Percentiles rank a stretch among this genome's conserved stretches.
These are phyloP conservation scores for Penicillium sp. DNA, from an alignment of 2,329 filamentous ascomycete species.

Conservation along the genomic window DNA sequence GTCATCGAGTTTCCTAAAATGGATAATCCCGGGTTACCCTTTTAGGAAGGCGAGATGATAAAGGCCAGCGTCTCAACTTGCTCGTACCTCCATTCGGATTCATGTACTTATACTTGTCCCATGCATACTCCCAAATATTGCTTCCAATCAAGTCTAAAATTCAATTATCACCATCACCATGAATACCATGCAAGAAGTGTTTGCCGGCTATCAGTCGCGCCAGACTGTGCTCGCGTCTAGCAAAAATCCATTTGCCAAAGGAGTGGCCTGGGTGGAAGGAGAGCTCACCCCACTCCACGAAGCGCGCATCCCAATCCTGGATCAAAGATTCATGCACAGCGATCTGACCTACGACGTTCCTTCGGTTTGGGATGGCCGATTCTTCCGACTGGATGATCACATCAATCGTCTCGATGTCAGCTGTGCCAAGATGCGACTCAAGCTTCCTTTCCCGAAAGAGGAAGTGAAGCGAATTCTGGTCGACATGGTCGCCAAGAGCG, in stretches of 20 bases:
- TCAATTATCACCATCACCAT: slow-evolving; percentile 27
- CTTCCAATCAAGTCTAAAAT: too few species aligned
- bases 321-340: slow-evolving; percentile 56
- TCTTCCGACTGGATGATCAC: slow-evolving; percentile 56
- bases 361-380: slow-evolving; percentile 54
- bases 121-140: too few species aligned
- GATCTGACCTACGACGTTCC: slow-evolving; percentile 58
- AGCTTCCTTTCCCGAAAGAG: slow-evolving; percentile 44
- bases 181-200: slow-evolving; percentile 49
- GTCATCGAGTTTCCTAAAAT: too few species aligned
- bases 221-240: slow-evolving; percentile 34
- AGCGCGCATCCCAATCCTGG: slow-evolving; percentile 53
- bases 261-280: slow-evolving; percentile 53
- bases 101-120: too few species aligned
- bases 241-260: slow-evolving; percentile 45
- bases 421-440: slow-evolving; percentile 50
- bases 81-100: too few species aligned
- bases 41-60: too few species aligned
- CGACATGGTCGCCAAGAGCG: slow-evolving; percentile 51
- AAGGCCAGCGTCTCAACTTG: too few species aligned
- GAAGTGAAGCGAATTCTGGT: slow-evolving; percentile 44
- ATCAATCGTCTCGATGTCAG: slow-evolving; percentile 47
- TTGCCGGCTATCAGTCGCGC: slow-evolving; percentile 41
- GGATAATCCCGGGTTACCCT: too few species aligned
- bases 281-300: slow-evolving; percentile 47